Percentiles rank a stretch among this genome's conserved stretches.
These are phyloP conservation scores for Yamadazyma sp. DNA, from an alignment of 1,139 yeast species.

Conservation along the genomic window DNA sequence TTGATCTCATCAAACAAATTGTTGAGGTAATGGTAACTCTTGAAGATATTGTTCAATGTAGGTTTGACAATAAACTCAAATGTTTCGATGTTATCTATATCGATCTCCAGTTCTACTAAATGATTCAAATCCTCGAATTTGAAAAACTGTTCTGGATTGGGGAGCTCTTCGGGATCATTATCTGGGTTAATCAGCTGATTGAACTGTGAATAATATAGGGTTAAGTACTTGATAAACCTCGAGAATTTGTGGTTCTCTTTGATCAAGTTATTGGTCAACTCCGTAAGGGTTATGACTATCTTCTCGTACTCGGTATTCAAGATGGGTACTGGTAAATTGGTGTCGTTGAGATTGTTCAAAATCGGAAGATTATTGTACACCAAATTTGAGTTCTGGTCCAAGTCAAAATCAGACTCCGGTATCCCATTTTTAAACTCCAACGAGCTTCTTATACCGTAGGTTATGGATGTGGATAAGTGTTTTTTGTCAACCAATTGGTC, in stretches of 20 bases:
- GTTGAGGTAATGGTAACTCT: constrained; percentile 30
- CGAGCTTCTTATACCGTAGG: constrained; percentile 23
- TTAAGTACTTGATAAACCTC: constrained; percentile 31
- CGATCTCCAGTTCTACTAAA: constrained; percentile 13
- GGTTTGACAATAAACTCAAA: constrained; percentile 40
- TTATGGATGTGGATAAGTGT: constrained; percentile 31
- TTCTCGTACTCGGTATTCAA: constrained; percentile 38
- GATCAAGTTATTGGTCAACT: constrained; percentile 39
- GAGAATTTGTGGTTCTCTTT: constrained; percentile 41
- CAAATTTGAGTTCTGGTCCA: constrained; percentile 23
- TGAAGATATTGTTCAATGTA: constrained; percentile 28
- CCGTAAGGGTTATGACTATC: constrained; percentile 38
- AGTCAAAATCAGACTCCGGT: constrained; percentile 2
- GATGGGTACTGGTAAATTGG: constrained; percentile 16
- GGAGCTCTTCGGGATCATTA: constrained; percentile 18
- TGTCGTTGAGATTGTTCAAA: constrained; percentile 24
- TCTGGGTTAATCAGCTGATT: constrained; percentile 22
- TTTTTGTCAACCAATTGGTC: constrained; percentile 39
- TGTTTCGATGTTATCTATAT: constrained; percentile 36
- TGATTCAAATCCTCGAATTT: constrained; percentile 24
- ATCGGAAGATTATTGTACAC: constrained; percentile 36
- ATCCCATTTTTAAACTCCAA: neutral
- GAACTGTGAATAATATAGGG: constrained; percentile 27
- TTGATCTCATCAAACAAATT: constrained; percentile 17
- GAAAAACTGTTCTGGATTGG: constrained; percentile 37